phyloP scores from a whole-genome alignment of 1,139 yeast species.

The Zygosaccharomyces pseudobailii region DNA sequence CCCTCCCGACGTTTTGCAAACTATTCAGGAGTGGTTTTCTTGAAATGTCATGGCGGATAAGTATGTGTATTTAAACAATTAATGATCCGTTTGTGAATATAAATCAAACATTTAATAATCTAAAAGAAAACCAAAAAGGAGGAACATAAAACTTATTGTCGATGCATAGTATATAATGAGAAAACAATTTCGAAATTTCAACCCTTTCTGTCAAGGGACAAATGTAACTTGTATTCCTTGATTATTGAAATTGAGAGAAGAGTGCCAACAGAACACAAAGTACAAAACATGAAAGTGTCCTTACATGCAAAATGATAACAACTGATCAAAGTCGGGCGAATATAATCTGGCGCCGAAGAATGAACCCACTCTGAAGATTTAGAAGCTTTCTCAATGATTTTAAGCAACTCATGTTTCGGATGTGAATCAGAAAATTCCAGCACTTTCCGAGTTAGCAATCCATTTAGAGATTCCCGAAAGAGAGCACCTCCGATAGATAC shows the following conservation, averaged over 20 bases:
- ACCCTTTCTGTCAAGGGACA: conserved; percentile 27
- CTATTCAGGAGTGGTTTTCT: conserved; percentile 59
- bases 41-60: conserved; percentile 14
- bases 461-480: conserved; percentile 37
- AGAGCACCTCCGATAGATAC: conserved; percentile 65
- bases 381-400: conserved; percentile 48
- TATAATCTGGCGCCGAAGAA: conserved; percentile 44
- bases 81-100: neutral
- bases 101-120: neutral
- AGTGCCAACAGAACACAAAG: conserved; percentile 40
- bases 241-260: conserved; percentile 34
- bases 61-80: neutral
- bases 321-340: conserved; percentile 42
- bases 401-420: conserved; percentile 36
- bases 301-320: conserved; percentile 51
- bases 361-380: conserved; percentile 54
- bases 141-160: too few species aligned
- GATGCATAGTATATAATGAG: too few species aligned
- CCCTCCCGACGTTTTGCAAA: conserved; percentile 57
- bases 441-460: conserved; percentile 26
- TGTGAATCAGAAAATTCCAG: conserved; percentile 31
- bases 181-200: neutral
- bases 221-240: conserved; percentile 40
- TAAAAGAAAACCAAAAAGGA: neutral
- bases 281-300: conserved; percentile 49